phyloP scores from a whole-genome alignment of 1,284 basidiomycete genomes.

The Cystobasidium sp. region DNA sequence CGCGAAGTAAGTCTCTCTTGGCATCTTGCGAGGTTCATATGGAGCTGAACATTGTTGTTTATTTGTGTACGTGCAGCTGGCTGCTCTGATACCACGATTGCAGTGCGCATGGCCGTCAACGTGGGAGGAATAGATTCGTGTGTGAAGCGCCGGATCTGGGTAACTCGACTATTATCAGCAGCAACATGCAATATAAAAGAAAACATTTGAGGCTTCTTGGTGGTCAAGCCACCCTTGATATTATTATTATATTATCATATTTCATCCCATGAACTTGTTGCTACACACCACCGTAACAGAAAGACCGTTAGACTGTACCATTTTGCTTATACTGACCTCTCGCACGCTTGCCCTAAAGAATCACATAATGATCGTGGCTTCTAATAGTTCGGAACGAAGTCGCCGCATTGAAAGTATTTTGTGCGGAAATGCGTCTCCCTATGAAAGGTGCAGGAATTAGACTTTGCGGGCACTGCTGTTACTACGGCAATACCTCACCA shows the following conservation, averaged over 20 bases:
- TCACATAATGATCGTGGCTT: neutral
- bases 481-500: conserved; percentile 44
- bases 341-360: neutral
- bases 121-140: conserved; percentile 30
- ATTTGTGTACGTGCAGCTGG: conserved; percentile 20
- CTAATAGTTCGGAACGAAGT: conserved; percentile 36
- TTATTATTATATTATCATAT: neutral
- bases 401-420: conserved; percentile 50
- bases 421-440: conserved; percentile 41
- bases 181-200: no score
- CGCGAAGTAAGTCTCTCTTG: conserved; percentile 29
- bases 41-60: neutral
- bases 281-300: neutral
- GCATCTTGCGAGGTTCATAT: neutral
- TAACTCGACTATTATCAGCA: no score
- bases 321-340: neutral
- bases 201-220: no score
- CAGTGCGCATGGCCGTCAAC: conserved; percentile 44
- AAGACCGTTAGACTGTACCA: neutral
- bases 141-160: no score
- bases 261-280: neutral
- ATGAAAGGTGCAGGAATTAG: neutral
- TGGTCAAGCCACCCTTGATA: neutral
- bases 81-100: conserved; percentile 36
- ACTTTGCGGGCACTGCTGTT: neutral